Percentiles rank a stretch among this genome's conserved stretches.
Evolutionary conservation across 2,329 filamentous ascomycete genomes (phyloP).

Genomic region (Aspergillus chevalieri): DNA sequence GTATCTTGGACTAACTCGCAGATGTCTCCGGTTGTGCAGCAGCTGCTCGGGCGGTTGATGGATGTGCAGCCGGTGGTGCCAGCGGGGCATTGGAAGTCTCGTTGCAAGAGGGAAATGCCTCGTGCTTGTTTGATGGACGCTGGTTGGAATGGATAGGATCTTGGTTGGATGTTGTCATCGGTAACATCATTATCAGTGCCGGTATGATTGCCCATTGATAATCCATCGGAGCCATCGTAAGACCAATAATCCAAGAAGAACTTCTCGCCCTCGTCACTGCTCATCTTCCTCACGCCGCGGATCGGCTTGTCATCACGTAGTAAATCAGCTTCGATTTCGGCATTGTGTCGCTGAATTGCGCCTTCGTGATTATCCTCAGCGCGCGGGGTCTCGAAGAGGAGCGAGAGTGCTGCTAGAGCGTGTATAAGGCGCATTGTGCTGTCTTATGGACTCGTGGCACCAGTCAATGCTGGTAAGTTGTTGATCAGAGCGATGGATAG

Average conservation of each 20-base stretch:
- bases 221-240: constrained; percentile 6
- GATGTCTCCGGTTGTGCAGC: constrained; percentile 48
- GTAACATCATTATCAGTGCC: not conserved
- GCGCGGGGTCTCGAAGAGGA: not conserved
- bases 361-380: not conserved
- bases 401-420: not conserved
- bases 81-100: constrained; percentile 54
- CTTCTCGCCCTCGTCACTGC: constrained; percentile 41
- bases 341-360: not conserved
- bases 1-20: constrained; percentile 51
- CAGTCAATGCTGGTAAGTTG: no score
- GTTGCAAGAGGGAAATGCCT: constrained; percentile 4
- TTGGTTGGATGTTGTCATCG: not conserved
- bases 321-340: not conserved
- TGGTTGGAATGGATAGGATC: not conserved
- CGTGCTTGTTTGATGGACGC: not conserved
- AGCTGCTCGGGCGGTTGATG: constrained; percentile 53
- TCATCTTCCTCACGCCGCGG: constrained; percentile 40
- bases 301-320: constrained; percentile 11
- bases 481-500: no score
- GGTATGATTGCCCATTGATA: not conserved
- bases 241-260: constrained; percentile 46
- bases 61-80: constrained; percentile 50
- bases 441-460: no score
- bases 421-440: no score